These are phyloP conservation scores for Penicillium paxilli DNA, from an alignment of 495 filamentous ascomycete species.

Conservation along the genomic window DNA sequence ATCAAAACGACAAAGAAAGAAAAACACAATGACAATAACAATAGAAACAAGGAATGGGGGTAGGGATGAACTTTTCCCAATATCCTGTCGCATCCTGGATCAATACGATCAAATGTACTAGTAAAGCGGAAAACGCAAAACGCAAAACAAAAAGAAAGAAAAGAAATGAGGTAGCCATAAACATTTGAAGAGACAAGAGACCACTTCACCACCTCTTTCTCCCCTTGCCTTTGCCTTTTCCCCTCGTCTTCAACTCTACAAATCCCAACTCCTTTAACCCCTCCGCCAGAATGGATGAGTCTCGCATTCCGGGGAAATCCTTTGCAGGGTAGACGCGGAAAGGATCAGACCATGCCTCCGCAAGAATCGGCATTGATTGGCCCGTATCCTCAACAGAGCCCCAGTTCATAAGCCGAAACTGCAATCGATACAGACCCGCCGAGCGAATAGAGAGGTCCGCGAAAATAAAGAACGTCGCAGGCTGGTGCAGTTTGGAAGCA, in stretches of 20 bases:
- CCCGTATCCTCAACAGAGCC: constrained; percentile 51
- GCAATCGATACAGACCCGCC: constrained; percentile 76
- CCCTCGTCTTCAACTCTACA: constrained; percentile 47
- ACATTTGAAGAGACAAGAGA: not conserved
- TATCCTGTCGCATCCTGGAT: not conserved
- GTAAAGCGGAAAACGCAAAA: too few relatives aligned
- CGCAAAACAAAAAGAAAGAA: not conserved
- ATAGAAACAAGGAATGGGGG: not conserved
- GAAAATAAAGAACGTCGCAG: constrained; percentile 81
- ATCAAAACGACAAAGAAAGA: too few relatives aligned
- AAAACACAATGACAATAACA: not conserved
- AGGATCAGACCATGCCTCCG: constrained; percentile 68
- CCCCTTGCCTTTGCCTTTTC: constrained; percentile 45
- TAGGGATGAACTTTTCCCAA: not conserved
- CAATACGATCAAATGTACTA: not conserved
- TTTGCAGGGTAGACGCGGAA: constrained; percentile 95
- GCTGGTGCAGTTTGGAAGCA: constrained; percentile 23
- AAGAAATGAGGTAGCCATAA: not conserved
- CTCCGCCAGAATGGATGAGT: constrained; percentile 40
- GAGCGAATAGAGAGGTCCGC: constrained; percentile 90
- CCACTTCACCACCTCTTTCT: constrained; percentile 24
- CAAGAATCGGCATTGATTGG: constrained; percentile 60
- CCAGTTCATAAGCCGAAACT: constrained; percentile 83
- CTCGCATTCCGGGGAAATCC: constrained; percentile 92
- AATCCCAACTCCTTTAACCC: constrained; percentile 47